phyloP scores from a whole-genome alignment of 257 asterid species.

The Solanum pimpinellifolium region DNA sequence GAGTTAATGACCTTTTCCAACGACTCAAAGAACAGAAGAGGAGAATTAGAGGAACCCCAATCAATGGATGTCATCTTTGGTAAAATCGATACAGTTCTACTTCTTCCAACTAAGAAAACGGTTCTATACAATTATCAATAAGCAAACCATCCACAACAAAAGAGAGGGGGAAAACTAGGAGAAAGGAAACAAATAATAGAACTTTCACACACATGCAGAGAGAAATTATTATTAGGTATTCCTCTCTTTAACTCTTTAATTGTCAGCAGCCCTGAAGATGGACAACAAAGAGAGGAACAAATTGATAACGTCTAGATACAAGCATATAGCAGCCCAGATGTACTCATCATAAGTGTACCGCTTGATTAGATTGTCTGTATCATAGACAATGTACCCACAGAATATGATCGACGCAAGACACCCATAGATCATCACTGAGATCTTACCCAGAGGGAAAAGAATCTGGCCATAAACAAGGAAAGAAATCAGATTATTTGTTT shows the following conservation, averaged over 20 bases:
- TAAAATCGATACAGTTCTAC: neutral
- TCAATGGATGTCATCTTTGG: neutral
- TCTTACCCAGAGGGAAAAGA: slow-evolving; percentile 37
- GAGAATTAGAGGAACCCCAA: neutral
- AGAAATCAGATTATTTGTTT: neutral
- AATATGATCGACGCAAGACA: slow-evolving; percentile 22
- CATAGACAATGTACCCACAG: slow-evolving; percentile 38
- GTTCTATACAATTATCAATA: neutral
- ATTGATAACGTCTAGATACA: slow-evolving; percentile 48
- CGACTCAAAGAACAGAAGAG: neutral
- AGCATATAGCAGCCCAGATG: slow-evolving; percentile 48
- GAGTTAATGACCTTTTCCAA: neutral
- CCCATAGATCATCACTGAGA: slow-evolving; percentile 28
- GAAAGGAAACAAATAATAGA: neutral
- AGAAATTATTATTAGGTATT: neutral
- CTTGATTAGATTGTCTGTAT: slow-evolving; percentile 39
- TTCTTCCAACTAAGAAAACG: neutral
- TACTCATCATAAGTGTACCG: slow-evolving; percentile 36
- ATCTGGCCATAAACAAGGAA: slow-evolving; percentile 26
- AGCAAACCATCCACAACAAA: neutral
- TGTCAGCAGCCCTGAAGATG: slow-evolving; percentile 21
- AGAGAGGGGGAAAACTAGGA: neutral
- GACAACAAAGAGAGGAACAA: slow-evolving; percentile 25
- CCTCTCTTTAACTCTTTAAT: slow-evolving; percentile 2
- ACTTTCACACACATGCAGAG: neutral